Base-by-base conservation (phyloP, 257 asterid genomes). In the Solanum neorickii region DNA sequence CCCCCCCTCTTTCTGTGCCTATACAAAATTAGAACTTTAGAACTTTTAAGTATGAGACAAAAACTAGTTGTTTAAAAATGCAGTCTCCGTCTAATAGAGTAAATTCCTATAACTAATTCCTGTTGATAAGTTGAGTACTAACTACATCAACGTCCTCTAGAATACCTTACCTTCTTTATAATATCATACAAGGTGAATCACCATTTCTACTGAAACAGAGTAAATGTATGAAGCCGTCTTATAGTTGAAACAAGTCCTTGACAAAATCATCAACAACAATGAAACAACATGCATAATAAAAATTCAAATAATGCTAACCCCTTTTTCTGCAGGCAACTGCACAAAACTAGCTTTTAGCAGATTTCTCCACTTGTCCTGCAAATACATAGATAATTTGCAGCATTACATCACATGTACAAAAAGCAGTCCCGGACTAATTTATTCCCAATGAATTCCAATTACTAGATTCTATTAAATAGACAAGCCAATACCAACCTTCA, bases 311-410 rank as follows among this genome's bases (percentile, higher is more conserved):
- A 42, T 83, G 89, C 98, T 94, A 89, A 94, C 98, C 97, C 94
- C 94, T 44, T 90, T 91, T 92, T 93, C 96, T 29, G 94, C 91
- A 27, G 98, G 94, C 88, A 91, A 89, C 86, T 97, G 98, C 29
- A 94, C 92, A 91, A 92, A 88, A 86, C 98, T 97, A 88, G 99
- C 98, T 92, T 93, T 93, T 86, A 97, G 93, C 88, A 97, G 96
- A 93, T 97, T 97, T 91, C 99, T 93, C 99, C 99, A 97, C 91
- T 97, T 95, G 90, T 97, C 99, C 99, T 97, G 95, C 86, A 90
- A 60, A 87, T 29, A 80, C 84, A 80, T 18, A 21, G 39, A 47
- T 80, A 49, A 9, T 49, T 29, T 47, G 44, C 41, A 80, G 85
- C 68, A 80, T 80, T 47, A 27, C 42, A 47, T 80, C 68, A 80